Base-by-base conservation (phyloP, 2,329 filamentous ascomycete genomes). In the Elsinoe necatrix region DNA sequence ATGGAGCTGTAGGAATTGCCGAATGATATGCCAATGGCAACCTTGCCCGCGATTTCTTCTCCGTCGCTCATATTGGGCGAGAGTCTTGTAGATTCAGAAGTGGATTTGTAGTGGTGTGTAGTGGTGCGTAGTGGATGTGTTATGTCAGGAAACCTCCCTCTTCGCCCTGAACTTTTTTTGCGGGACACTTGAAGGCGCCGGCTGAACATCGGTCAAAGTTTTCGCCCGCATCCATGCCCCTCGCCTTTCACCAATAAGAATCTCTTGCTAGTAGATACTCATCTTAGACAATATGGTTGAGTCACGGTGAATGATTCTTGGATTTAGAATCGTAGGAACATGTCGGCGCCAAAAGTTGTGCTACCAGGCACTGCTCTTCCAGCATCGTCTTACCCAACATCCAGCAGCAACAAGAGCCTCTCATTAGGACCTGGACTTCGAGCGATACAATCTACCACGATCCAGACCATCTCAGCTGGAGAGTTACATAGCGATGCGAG, bases 1-100 rank as follows among this genome's bases (percentile, higher is more conserved):
- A 98, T 96, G 60, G 90, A 96, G 77, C 89, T 95, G 84, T 95
- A 95, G 61, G 90, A 91, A 79, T 97, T 98, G 75, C 93, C 93
- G 79, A 97, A 96, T 64, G 91, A 87, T 70, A 98, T 90, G 72
- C 93, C 93, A 75, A 98, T 97, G 70, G 86, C 89, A 67, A 79
- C 78, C 66, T 80, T 75, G 72, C 80, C 77, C 66, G 68, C 72
- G 68, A 70, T 71, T 65, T 67, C 71, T 68, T 71, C 73, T 71
- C 75, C 79, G 73, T 66, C 75, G 70, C 72, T 79, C 76, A 76
- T 82, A 41, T 60, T 70, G 61, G 47, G 48, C n/a, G 45, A 6
- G 12, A 31, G 25, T 3, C 14, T 11, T 50, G 14, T 31, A 27
- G 16, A 3, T 50, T 31, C 18, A 14, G 42, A 31, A 31, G 16